Evolutionary conservation across 768 basidiomycete genomes (phyloP), one percentile per base, ranked within the genome.

Genomic region (Auricularia cornea): DNA sequence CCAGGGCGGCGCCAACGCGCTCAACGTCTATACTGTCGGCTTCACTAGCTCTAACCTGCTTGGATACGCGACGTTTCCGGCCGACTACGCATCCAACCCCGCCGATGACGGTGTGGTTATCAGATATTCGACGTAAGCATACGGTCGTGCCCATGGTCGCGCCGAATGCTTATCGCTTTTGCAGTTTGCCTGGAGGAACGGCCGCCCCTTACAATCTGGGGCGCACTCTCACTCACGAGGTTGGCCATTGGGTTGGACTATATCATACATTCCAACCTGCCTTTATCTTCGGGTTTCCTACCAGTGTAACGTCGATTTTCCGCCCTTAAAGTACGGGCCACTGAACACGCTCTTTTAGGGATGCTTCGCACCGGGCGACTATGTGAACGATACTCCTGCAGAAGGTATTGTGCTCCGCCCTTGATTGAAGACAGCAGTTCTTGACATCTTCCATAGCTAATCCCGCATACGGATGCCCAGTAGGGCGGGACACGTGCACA

Each of bases 21-120:
- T 80, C 60, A 79, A 78, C 64, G 66, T 80, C 41, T 80, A 77
- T 69, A 74, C 77, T 62, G 63, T 77, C 14, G 76, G 76, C 4
- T 78, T 76, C 16, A 20, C 16, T 18, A 18, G 44, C 23, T 8
- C 44, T 16, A 79, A 80, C 35, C 78, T 84, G 18, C 76, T 86
- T 29, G 82, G 82, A 28, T 60, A 60, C 41, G 29, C 59, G 8
- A 60, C 59, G 11, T 60, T 60, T 31, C 59, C 59, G 8, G 12
- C 11, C 26, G 64, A 69, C 48, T 78, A 77, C 64, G 28, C 38
- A 5, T 60, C 51, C n/a, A 62, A 62, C 14, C 72, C 75, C 18
- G 61, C 60, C 20, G 69, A 75, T 54, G 78, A 80, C 59, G 78
- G 77, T 20, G 72, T 78, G n/a, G 72, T 78, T 23, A 67, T 78